Percentiles rank a stretch among this genome's conserved stretches.
phyloP scores from a whole-genome alignment of 2,329 filamentous ascomycete genomes.

The Sordariomycetes sp. region DNA sequence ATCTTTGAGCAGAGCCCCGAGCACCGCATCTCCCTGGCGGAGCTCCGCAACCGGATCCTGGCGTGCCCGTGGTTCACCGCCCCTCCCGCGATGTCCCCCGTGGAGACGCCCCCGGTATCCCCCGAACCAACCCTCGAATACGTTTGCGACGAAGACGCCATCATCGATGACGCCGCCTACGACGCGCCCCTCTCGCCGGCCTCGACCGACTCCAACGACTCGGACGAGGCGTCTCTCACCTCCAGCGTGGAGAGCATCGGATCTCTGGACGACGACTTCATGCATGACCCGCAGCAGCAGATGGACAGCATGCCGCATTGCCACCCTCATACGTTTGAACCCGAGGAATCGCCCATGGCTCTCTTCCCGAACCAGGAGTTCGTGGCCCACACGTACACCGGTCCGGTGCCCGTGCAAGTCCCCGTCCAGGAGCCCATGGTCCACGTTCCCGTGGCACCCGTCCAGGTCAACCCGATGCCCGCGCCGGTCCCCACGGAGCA shows the following conservation, averaged over 20 bases:
- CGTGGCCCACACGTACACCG: slow-evolving; percentile 32
- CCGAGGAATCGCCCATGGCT: slow-evolving; percentile 28
- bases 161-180: slow-evolving; percentile 31
- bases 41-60: slow-evolving; percentile 68
- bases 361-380: slow-evolving; percentile 34
- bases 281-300: slow-evolving; percentile 25
- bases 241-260: slow-evolving; percentile 43
- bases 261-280: slow-evolving; percentile 37
- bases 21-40: slow-evolving; percentile 69
- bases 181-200: slow-evolving; percentile 37
- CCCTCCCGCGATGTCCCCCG: slow-evolving; percentile 18
- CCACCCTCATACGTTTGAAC: slow-evolving; percentile 27
- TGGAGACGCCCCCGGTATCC: slow-evolving; percentile 28
- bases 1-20: slow-evolving; percentile 83
- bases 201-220: slow-evolving; percentile 24
- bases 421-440: slow-evolving; percentile 22
- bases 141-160: slow-evolving; percentile 36
- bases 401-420: slow-evolving; percentile 18
- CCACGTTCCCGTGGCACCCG: slow-evolving; percentile 14
- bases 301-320: slow-evolving; percentile 17
- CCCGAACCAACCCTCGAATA: slow-evolving; percentile 28
- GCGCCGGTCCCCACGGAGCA: slow-evolving; percentile 12
- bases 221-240: slow-evolving; percentile 44
- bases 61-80: slow-evolving; percentile 66
- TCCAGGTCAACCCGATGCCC: slow-evolving; percentile 10